Conservation (phyloP, 1,284 basidiomycete genomes). For the Microbotryum lychnidis-dioicae region DNA sequence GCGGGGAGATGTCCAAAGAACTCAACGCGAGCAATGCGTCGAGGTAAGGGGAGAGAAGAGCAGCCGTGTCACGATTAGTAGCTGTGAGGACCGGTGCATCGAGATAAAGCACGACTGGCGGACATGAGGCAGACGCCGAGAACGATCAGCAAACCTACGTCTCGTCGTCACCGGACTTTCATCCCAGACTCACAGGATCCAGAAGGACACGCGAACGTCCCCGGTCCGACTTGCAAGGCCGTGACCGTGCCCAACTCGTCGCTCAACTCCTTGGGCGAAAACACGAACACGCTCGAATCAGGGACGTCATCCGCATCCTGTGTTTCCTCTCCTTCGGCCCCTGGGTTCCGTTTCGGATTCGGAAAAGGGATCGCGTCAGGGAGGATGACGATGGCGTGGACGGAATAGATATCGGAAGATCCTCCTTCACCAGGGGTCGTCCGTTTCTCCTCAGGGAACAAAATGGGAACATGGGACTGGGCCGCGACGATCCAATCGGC, state of each 20-base stretch:
- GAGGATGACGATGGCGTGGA: conserved; percentile 62
- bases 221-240: conserved; percentile 68
- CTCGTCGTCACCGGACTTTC: conserved; percentile 2
- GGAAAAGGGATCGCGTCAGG: conserved; percentile 46
- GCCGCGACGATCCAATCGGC: conserved; percentile 43
- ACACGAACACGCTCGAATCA: conserved; percentile 53
- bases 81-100: conserved; percentile 22
- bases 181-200: conserved; percentile 59
- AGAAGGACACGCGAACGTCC: conserved; percentile 71
- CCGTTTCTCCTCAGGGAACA: conserved; percentile 33
- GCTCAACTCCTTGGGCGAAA: conserved; percentile 60
- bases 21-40: background rate
- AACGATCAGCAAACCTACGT: conserved; percentile 15
- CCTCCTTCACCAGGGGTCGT: background rate
- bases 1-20: conserved; percentile 34
- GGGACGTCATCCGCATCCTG: conserved; percentile 32
- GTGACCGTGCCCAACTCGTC: conserved; percentile 56
- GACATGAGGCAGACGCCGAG: background rate
- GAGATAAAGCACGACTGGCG: conserved; percentile 43
- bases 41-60: background rate
- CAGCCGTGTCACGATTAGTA: background rate
- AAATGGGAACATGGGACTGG: conserved; percentile 48
- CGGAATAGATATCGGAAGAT: conserved; percentile 39
- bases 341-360: conserved; percentile 33
- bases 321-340: conserved; percentile 28